Evolutionary conservation across 2,329 filamentous ascomycete species (phyloP), one percentile per base, ranked within the genome.

Genomic region (Diaporthe vexans): DNA sequence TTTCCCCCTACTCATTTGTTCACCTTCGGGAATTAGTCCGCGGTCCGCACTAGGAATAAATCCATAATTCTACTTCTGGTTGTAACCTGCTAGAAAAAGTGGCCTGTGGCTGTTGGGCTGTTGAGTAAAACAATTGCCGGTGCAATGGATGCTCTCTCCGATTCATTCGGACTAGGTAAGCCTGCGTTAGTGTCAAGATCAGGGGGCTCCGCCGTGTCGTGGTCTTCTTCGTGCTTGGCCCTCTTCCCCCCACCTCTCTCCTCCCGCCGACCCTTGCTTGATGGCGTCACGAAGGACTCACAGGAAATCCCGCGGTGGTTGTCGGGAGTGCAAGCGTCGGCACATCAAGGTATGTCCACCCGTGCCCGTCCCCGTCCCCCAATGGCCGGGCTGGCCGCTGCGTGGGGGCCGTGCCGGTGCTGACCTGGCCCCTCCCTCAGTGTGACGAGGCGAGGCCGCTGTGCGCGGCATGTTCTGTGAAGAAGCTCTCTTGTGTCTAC

Each of bases 251-350:
- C 8, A 40, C 59, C 17, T 9, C 46, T 9, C 46, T 52, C 33
- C 33, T 54, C 21, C n/a, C 63, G 54, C 33, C 9, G 9, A 21
- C 63, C 17, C 33, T 54, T 19, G n/a, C 24, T 33, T 35, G 24
- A 72, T 72, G 70, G 70, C 70, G 29, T 70, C 72, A 54, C 54
- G 72, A 54, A 68, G 72, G n/a, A 52, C 56, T 79, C 81, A 82
- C 72, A 79, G 78, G 48, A 81, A 82, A 69, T 82, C 81, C 11
- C 77, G 80, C 43, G 79, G 77, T 29, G 81, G 81, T 1, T 82
- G 81, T 75, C 75, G 79, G 13, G 81, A 82, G 57, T 82, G 81
- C 74, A 82, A 82, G 73, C 76, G 79, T 40, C 78, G 80, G 10
- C 81, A 82, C 71, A 79, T 82, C 74, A 82, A 81, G 76, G 73